These are phyloP conservation scores for Talaromyces sp. DNA, from an alignment of 2,329 filamentous ascomycete species.

Conservation along the genomic window DNA sequence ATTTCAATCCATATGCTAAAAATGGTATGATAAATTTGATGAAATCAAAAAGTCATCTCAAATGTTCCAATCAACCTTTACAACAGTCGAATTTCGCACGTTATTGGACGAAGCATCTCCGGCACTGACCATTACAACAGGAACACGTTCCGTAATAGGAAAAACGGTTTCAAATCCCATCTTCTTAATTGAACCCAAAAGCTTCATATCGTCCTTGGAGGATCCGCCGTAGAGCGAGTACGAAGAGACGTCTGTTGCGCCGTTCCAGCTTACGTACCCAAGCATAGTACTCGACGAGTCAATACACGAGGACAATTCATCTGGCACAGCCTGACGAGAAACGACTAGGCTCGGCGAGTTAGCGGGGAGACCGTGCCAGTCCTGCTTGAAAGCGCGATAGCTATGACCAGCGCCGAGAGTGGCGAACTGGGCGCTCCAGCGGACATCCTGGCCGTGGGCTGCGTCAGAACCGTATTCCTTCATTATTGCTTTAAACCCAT, in stretches of 20 bases:
- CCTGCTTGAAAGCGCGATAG: slow-evolving; percentile 33
- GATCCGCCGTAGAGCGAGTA: slow-evolving; percentile 28
- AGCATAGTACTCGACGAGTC: background rate
- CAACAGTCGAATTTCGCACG: background rate
- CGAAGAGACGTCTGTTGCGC: slow-evolving; percentile 31
- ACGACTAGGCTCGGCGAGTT: slow-evolving; percentile 22
- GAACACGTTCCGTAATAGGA: background rate
- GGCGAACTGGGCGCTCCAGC: slow-evolving; percentile 31
- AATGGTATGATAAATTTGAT: background rate
- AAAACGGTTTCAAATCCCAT: background rate
- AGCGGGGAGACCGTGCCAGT: slow-evolving; percentile 29
- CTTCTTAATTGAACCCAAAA: background rate
- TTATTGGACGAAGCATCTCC: background rate
- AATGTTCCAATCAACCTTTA: background rate
- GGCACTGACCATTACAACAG: background rate
- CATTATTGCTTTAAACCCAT: slow-evolving; percentile 30
- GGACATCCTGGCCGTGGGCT: slow-evolving; percentile 19
- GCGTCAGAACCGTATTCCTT: slow-evolving; percentile 23
- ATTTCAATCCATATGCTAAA: no score
- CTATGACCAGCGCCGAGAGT: slow-evolving; percentile 24
- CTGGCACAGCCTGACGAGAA: slow-evolving; percentile 12
- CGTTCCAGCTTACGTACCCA: slow-evolving; percentile 37
- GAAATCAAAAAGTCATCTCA: background rate
- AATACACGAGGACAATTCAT: background rate
- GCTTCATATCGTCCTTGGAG: background rate